These are phyloP conservation scores for Platanus orientalis DNA, from an alignment of 164 flowering plant genomes.

Conservation along the genomic window DNA sequence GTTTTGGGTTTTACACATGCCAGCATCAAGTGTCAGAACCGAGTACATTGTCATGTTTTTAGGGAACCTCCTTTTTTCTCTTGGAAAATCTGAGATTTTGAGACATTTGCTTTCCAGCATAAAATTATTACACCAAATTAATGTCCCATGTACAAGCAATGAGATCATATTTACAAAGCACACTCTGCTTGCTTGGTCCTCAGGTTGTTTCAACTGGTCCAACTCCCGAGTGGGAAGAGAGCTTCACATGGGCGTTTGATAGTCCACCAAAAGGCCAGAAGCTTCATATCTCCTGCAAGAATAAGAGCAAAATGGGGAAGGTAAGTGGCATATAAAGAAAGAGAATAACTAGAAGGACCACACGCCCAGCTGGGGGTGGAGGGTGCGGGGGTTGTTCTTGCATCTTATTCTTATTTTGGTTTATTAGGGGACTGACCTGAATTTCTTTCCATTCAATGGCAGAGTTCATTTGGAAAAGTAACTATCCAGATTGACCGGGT, in stretches of 20 bases:
- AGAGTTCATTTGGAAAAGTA: slow-evolving; percentile 96
- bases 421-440: slow-evolving; percentile 3
- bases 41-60: too few relatives aligned
- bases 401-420: not conserved
- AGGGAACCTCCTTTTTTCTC: too few relatives aligned
- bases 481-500: slow-evolving; percentile 96
- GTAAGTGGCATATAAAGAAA: slow-evolving; percentile 29
- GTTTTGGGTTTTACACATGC: not conserved
- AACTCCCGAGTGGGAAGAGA: slow-evolving; percentile 93
- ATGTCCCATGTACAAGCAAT: too few relatives aligned
- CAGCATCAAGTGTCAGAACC: not conserved
- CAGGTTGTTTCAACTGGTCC: slow-evolving; percentile 94
- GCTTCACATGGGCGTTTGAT: slow-evolving; percentile 91
- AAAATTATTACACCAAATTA: not conserved
- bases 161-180: not conserved
- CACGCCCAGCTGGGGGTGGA: too few relatives aligned
- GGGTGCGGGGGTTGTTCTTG: not conserved
- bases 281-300: slow-evolving; percentile 97
- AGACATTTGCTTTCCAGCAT: not conserved
- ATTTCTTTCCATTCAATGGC: slow-evolving; percentile 18
- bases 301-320: slow-evolving; percentile 99
- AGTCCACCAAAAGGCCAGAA: slow-evolving; percentile 99
- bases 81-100: too few relatives aligned
- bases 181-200: not conserved
- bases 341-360: not conserved